Conservation (phyloP, 2,329 filamentous ascomycete genomes). For the Aspergillus fumigatiaffinis region DNA sequence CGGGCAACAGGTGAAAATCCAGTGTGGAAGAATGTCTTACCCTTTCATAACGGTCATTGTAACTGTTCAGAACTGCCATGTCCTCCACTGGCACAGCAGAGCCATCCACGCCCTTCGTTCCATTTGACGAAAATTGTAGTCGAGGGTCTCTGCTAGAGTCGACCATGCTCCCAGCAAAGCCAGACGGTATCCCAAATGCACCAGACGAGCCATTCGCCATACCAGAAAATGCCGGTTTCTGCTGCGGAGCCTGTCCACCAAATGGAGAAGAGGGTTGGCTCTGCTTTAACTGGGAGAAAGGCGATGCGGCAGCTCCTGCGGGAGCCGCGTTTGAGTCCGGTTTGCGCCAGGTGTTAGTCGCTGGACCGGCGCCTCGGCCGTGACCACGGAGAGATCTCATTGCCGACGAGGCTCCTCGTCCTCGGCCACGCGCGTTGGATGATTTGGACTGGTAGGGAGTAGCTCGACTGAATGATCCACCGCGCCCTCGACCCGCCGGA, state of each 20-base stretch:
- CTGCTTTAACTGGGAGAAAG: constrained; percentile 24
- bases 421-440: constrained; percentile 19
- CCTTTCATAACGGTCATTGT: constrained; percentile 36
- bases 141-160: constrained; percentile 16
- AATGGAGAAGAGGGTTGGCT: constrained; percentile 14
- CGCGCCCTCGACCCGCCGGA: constrained; percentile 24
- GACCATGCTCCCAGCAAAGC: constrained; percentile 8
- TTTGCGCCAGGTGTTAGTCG: constrained; percentile 16
- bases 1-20: neutral
- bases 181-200: constrained; percentile 13
- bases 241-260: constrained; percentile 11
- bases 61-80: constrained; percentile 19
- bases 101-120: constrained; percentile 7
- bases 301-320: constrained; percentile 13
- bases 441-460: constrained; percentile 17
- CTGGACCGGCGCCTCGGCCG: constrained; percentile 15
- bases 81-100: constrained; percentile 20
- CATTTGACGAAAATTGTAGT: constrained; percentile 2
- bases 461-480: constrained; percentile 13
- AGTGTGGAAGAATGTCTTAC: constrained; percentile 18
- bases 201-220: constrained; percentile 13
- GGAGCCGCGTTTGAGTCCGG: constrained; percentile 9
- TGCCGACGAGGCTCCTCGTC: constrained; percentile 12
- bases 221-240: constrained; percentile 19
- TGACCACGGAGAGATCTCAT: constrained; percentile 14